phyloP scores from a whole-genome alignment of 495 filamentous ascomycete genomes.

The Penicillium pulvis region DNA sequence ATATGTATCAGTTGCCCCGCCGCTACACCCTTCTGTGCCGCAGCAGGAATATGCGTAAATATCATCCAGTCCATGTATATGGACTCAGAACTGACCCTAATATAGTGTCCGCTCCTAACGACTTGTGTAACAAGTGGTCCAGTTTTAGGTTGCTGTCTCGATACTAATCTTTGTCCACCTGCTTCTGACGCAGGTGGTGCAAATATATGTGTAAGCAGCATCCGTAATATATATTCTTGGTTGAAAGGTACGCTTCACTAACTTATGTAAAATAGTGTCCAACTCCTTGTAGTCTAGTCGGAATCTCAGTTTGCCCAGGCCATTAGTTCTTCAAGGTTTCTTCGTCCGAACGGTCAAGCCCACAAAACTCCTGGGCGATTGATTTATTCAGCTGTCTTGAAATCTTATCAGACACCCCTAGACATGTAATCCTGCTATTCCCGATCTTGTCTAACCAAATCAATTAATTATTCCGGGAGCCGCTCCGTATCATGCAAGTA shows the following conservation, averaged over 20 bases:
- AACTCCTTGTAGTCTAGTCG: conserved; percentile 7
- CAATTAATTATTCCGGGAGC: background rate
- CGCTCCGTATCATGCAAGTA: too few relatives aligned
- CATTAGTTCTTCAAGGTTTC: background rate
- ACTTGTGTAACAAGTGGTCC: conserved; percentile 20
- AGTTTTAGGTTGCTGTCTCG: conserved; percentile 23
- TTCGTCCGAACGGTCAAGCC: background rate
- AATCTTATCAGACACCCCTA: background rate
- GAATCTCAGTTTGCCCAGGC: background rate
- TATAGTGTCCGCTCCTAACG: conserved; percentile 20
- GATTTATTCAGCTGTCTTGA: background rate
- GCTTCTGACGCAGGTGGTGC: conserved; percentile 16
- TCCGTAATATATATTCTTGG: background rate
- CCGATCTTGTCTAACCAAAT: background rate
- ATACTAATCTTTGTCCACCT: conserved; percentile 19
- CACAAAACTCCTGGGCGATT: background rate
- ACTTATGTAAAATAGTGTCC: conserved; percentile 13
- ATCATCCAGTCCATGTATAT: background rate
- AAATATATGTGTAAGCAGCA: conserved; percentile 24
- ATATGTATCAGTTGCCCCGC: conserved; percentile 16
- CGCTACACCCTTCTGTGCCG: conserved; percentile 14
- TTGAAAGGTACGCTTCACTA: background rate
- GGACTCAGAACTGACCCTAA: background rate
- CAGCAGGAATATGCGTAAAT: conserved; percentile 25
- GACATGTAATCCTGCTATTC: background rate